Evolutionary conservation across 305 asterid species (phyloP), one percentile per base, ranked within the genome.

Genomic region (Stenogyne calaminthoides): DNA sequence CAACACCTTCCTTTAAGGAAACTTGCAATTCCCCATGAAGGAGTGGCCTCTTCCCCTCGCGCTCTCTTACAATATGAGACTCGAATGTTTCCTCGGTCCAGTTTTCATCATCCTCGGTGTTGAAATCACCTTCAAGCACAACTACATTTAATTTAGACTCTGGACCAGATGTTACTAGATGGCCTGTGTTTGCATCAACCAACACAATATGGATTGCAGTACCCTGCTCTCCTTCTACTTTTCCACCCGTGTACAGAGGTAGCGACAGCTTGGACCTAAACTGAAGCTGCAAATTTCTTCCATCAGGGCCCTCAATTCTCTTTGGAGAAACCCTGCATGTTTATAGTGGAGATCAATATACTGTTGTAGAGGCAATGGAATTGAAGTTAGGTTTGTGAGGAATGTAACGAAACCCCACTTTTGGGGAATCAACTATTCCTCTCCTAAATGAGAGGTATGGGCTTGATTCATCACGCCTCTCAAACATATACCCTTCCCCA

Each of bases 41-140:
- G 75, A 92, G 97, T 12, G 99, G 99, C 80, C 98, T 81, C 84
- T 91, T 95, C 60, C 98, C 99, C 80, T 92, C 96, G 22, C 99
- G 96, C 76, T 92, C 97, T 81, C 81, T 92, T 71, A 95, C 98
- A 44, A 89, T 77, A 76, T 88, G 96, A 74, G 96, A 90, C 79
- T 90, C 98, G 51, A 95, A 95, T 58, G 86, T 93, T 79, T 94
- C 98, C 76, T 77, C 81, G 77, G 81, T 86, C 99, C 99, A 94
- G 44, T 90, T 93, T 40, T 90, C 97, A 25, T 88, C 98, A 75
- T 89, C 97, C 81, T 90, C 99, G 58, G 80, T 81, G 82, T 89
- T 89, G 82, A 95, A 92, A 80, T 92, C 99, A 70, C 98, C 99
- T 82, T 92, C 99, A 56, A 95, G 97, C 65, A 91, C 97, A 66